Base-by-base conservation (phyloP, 1,284 basidiomycete species). In the Xerocomus minutiporus region DNA sequence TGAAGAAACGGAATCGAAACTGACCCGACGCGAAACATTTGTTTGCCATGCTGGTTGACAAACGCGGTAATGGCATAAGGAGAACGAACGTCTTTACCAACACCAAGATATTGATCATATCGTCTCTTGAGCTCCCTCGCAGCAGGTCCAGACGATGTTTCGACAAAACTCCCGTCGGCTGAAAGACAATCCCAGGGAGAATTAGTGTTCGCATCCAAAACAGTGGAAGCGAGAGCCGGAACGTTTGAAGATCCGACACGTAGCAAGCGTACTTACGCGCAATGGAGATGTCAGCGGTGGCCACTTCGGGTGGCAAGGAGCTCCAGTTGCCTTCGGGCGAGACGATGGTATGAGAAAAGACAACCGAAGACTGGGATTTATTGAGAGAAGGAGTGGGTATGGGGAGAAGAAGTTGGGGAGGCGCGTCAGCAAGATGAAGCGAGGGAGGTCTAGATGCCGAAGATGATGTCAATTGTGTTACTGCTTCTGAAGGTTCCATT, bases 51-150 rank as follows among this genome's bases (percentile, higher is more conserved):
- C 62, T 88, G 86, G 63, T 87, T 90, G 50, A 86, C 77, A 60
- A 88, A 84, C 6, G 83, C 81, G 23, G 87, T 90, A 57, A 90
- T 87, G 41, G 81, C 82, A 63, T 84, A 91, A 3, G 88, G 88
- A 9, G 87, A 89, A 35, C 84, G 82, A 15, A 83, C 73, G 55
- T 81, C 74, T 64, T 79, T 78, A 40, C 80, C 77, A 34, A 89
- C 86, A 15, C 86, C 84, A 38, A 81, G 67, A 41, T 77, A 68
- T 52, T 82, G 78, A 65, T 91, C 88, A 61, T 85, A 88, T 26
- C 79, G 74, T 59, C 77, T 77, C 74, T 91, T 91, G 50, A 91
- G 73, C 61, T 87, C 85, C 41, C 81, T 78, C 13, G 87, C 87
- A 25, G 83, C 86, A 26, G 77, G 73, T 8, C 83, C 86, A 51